phyloP scores from a whole-genome alignment of 106 monocot genomes.

The Dendrobium nobile region DNA sequence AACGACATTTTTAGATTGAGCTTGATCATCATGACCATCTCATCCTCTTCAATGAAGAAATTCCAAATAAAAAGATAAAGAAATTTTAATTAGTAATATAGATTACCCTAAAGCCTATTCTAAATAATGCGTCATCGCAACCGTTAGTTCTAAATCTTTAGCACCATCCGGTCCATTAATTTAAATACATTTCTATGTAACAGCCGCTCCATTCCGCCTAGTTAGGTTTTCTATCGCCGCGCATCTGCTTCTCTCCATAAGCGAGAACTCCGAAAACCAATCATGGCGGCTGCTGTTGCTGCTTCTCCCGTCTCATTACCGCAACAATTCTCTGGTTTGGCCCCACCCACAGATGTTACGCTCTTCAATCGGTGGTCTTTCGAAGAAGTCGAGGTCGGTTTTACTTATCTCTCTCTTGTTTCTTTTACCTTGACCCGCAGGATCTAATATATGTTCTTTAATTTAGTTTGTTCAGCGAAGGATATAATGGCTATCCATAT shows the following conservation, averaged over 20 bases:
- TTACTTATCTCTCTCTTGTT: neutral
- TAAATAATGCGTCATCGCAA: neutral
- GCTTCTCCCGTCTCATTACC: neutral
- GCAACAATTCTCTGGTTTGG: neutral
- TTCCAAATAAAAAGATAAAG: no score
- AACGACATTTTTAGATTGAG: no score
- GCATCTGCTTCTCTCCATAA: neutral
- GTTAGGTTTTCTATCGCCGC: neutral
- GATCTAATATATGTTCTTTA: neutral
- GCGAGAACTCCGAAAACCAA: neutral
- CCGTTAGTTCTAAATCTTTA: neutral
- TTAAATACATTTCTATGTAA: neutral
- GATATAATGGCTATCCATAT: neutral
- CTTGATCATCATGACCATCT: no score
- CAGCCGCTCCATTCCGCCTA: neutral
- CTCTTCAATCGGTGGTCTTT: slow-evolving; percentile 36
- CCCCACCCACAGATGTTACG: slow-evolving; percentile 15
- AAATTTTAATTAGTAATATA: no score
- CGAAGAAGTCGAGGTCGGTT: slow-evolving; percentile 23
- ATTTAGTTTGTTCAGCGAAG: neutral
- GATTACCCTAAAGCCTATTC: no score
- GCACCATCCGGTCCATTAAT: neutral
- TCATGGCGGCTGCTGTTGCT: neutral
- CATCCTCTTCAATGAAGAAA: no score
- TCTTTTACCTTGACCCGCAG: neutral